Percentiles rank a stretch among this genome's conserved stretches.
phyloP scores from a whole-genome alignment of 257 asterid species.

The Solanum appendiculatum region DNA sequence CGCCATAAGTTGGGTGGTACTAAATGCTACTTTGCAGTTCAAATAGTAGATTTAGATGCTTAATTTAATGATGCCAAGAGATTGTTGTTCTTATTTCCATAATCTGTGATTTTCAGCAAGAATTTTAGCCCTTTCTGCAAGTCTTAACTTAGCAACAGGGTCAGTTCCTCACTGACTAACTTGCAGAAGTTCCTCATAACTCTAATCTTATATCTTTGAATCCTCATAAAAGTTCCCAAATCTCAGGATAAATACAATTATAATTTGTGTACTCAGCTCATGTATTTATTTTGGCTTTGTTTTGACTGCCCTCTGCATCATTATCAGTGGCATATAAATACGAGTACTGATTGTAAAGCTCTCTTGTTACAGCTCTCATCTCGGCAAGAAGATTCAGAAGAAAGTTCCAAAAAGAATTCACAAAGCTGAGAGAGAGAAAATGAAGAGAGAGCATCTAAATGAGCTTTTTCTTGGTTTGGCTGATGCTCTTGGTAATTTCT shows the following conservation, averaged over 20 bases:
- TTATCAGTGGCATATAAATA: neutral
- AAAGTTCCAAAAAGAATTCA: slow-evolving; percentile 45
- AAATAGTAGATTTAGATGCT: neutral
- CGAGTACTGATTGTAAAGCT: neutral
- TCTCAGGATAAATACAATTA: neutral
- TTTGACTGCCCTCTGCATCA: neutral
- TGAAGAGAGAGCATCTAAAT: slow-evolving; percentile 56
- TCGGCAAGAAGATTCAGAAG: slow-evolving; percentile 29
- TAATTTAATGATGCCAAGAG: neutral
- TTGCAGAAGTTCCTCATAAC: neutral
- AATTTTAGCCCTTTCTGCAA: neutral
- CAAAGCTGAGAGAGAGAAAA: slow-evolving; percentile 67
- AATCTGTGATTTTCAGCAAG: neutral
- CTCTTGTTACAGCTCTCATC: slow-evolving; percentile 19
- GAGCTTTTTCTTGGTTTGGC: slow-evolving; percentile 54
- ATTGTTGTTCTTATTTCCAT: neutral
- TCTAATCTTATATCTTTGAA: neutral
- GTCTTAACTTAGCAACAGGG: neutral
- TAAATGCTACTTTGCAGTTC: neutral
- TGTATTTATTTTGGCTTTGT: neutral
- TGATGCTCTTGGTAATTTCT: slow-evolving; percentile 41
- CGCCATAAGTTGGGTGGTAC: neutral
- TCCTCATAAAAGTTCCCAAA: neutral
- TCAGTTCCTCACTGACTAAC: neutral
- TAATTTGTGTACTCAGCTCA: neutral